Conservation (phyloP, 345 rosid species). For the Gynandropsis gynandra region DNA sequence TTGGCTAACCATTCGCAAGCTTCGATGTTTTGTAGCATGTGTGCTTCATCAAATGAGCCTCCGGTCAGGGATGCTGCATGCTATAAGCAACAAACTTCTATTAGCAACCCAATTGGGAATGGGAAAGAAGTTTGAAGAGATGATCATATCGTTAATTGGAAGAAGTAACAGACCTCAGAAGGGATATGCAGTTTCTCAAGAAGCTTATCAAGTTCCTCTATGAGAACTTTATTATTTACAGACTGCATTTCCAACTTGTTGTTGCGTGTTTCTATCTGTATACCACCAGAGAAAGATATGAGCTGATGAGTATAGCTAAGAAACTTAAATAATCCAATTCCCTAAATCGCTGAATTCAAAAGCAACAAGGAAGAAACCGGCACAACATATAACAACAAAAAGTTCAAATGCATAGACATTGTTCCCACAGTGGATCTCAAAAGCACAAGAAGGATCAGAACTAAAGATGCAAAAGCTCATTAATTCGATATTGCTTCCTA, state of each 20-base stretch:
- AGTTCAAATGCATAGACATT: not conserved
- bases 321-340: slow-evolving; percentile 11
- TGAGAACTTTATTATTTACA: slow-evolving; percentile 83
- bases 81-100: slow-evolving; percentile 43
- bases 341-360: not conserved
- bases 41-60: slow-evolving; percentile 89
- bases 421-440: slow-evolving; percentile 1
- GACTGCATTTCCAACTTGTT: slow-evolving; percentile 96
- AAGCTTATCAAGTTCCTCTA: slow-evolving; percentile 91
- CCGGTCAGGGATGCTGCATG: slow-evolving; percentile 77
- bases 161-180: slow-evolving; percentile 52
- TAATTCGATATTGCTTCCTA: slow-evolving; percentile 25
- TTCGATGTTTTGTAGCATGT: slow-evolving; percentile 85
- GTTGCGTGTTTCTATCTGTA: slow-evolving; percentile 95
- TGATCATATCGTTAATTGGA: slow-evolving; percentile 3
- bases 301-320: slow-evolving; percentile 10
- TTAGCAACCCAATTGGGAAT: slow-evolving; percentile 16
- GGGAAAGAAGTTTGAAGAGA: slow-evolving; percentile 10
- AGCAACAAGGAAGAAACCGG: slow-evolving; percentile 1
- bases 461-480: too few species aligned
- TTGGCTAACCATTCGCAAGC: slow-evolving; percentile 97
- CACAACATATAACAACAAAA: slow-evolving; percentile 6
- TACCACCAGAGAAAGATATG: slow-evolving; percentile 17
- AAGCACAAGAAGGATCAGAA: not conserved
- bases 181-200: slow-evolving; percentile 74